Evolutionary conservation across 2,329 filamentous ascomycete genomes (phyloP).

Genomic region (Apiospora arundinis): DNA sequence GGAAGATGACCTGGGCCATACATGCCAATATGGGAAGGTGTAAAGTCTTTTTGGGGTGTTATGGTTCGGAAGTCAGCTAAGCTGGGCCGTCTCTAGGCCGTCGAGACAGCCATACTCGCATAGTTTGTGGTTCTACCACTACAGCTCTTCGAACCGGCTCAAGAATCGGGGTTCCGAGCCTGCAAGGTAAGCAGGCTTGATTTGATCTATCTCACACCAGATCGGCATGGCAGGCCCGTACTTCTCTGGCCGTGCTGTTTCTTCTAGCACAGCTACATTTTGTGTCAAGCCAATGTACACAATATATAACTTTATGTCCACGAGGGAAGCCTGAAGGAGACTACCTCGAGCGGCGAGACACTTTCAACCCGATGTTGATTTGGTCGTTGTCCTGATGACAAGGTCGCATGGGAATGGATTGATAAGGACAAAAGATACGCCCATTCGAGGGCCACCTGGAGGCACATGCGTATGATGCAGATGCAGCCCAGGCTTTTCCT

Average conservation of each 20-base stretch:
- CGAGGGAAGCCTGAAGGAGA: neutral
- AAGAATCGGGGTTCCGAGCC: neutral
- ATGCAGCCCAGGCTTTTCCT: neutral
- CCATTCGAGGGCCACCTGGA: neutral
- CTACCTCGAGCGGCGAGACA: neutral
- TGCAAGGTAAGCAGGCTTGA: neutral
- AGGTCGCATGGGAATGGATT: neutral
- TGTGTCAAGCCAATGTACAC: neutral
- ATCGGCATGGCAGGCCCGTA: neutral
- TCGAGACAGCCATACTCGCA: neutral
- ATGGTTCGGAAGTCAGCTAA: neutral
- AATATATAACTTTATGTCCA: neutral
- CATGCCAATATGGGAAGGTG: constrained; percentile 3
- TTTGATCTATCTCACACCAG: neutral
- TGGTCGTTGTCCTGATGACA: neutral
- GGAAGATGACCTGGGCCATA: neutral
- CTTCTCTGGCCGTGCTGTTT: neutral
- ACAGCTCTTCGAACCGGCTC: neutral
- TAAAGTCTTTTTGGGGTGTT: neutral
- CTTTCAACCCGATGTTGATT: neutral
- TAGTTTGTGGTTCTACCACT: neutral
- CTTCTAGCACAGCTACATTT: neutral
- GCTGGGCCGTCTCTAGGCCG: neutral
- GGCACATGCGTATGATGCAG: neutral
- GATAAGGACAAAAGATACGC: neutral